Base-by-base conservation (phyloP, 2,329 filamentous ascomycete species). In the Fusarium verticillioides region DNA sequence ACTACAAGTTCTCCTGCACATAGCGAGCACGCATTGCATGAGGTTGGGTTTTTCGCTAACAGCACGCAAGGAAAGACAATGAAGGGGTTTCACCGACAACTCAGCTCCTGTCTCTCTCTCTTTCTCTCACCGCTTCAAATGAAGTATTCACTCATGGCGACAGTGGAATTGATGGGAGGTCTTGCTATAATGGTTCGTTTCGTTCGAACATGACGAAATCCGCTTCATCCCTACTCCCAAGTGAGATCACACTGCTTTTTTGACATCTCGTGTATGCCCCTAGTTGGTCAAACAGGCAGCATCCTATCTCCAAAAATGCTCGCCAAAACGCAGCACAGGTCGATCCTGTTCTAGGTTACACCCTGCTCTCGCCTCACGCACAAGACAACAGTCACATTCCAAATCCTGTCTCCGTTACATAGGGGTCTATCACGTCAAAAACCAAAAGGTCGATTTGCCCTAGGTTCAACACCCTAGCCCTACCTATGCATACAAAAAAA, bases 331-430 rank as follows among this genome's bases (percentile, higher is more conserved):
- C 32, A 59, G 34, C 46, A 43, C 50, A 32, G 66, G 70, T 58
- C 52, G 70, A 73, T 73, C 70, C 47, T 37, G 39, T 28, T 39
- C 65, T 66, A 49, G 65, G 70, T 34, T 66, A n/a, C 58, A 66
- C 70, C 70, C 60, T 72, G 70, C 34, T 72, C 56, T 72, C 56
- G 50, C 69, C 70, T 73, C 53, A 57, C 58, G 60, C 49, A 61
- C 50, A 49, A 44, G 46, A 67, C 34, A 57, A 34, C 36, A 54
- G 21, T 42, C 42, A 59, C 60, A 53, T 43, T 46, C 42, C 44
- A 21, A 40, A 53, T 56, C 23, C 30, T 34, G 34, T 26, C 40
- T 32, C 26, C 16, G 19, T 36, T 50, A 28, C 16, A 21, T 53
- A 58, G 37, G 46, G 46, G 26, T 64, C 60, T 64, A 69, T 69